Conservation (phyloP, 2,329 filamentous ascomycete species). For the Penicillium sp. region DNA sequence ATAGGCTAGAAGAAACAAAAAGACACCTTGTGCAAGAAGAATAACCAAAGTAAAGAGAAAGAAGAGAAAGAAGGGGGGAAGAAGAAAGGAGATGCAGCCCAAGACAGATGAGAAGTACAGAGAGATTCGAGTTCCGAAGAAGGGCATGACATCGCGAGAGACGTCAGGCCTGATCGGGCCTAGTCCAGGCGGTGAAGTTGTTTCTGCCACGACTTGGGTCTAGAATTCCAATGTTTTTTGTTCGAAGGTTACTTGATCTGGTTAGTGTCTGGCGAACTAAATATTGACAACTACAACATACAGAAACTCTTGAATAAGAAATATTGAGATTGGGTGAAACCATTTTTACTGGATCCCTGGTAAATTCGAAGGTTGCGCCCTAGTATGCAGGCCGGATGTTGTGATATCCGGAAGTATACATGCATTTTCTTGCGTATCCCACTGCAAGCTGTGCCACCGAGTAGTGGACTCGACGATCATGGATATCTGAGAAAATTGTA, state of each 20-base stretch:
- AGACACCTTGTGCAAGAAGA: constrained; percentile 5
- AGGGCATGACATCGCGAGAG: constrained; percentile 21
- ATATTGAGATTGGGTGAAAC: neutral
- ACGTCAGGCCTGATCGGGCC: constrained; percentile 19
- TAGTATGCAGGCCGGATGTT: neutral
- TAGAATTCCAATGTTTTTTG: constrained; percentile 4
- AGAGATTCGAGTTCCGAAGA: constrained; percentile 14
- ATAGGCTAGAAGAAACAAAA: constrained; percentile 2
- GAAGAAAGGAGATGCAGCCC: constrained; percentile 16
- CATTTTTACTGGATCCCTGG: neutral
- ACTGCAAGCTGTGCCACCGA: constrained; percentile 2
- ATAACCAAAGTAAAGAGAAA: constrained; percentile 6
- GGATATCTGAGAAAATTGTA: neutral
- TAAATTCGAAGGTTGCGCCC: neutral
- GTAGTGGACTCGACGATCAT: neutral
- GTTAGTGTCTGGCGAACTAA: constrained; percentile 3
- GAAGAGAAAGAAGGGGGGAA: constrained; percentile 11
- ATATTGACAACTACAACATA: neutral
- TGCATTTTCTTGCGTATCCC: constrained; percentile 1
- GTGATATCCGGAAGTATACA: constrained; percentile 7
- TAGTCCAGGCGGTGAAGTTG: constrained; percentile 17
- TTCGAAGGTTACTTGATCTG: constrained; percentile 1
- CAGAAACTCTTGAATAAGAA: neutral
- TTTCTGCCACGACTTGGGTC: constrained; percentile 16
- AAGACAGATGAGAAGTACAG: constrained; percentile 15